phyloP scores from a whole-genome alignment of 23 red algal species.

The Agarophyton chilense region DNA sequence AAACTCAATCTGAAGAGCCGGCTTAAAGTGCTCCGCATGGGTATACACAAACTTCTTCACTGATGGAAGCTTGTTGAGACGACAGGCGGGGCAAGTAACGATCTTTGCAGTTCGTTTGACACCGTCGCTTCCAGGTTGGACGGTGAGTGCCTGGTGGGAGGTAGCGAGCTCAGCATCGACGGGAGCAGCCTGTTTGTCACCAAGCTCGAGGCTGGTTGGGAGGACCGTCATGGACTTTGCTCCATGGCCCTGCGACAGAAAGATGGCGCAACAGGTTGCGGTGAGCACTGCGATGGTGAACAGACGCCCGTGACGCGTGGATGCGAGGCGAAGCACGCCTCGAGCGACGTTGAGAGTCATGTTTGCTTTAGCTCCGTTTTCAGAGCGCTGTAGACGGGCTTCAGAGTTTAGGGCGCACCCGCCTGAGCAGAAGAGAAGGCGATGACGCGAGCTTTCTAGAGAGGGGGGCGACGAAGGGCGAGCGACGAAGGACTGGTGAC shows the following conservation, averaged over 20 bases:
- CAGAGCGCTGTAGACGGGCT: too few species aligned
- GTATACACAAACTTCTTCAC: slow-evolving; percentile 45
- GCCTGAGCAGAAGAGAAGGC: too few species aligned
- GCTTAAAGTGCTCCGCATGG: slow-evolving; percentile 24
- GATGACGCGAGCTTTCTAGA: too few species aligned
- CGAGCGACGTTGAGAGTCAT: slow-evolving; percentile 3
- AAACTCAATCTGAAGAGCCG: neutral
- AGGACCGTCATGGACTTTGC: neutral
- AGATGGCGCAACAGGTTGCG: neutral
- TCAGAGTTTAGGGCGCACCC: too few species aligned
- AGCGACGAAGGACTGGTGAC: too few species aligned
- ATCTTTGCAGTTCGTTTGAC: slow-evolving; percentile 17
- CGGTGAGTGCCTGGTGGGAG: neutral
- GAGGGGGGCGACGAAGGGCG: too few species aligned
- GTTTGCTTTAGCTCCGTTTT: too few species aligned
- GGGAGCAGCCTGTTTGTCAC: neutral
- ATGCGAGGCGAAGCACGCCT: neutral
- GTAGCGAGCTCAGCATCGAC: neutral
- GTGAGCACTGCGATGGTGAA: neutral
- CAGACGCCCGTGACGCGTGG: neutral
- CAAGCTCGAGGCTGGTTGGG: neutral
- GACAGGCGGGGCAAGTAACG: slow-evolving; percentile 29
- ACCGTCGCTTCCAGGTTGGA: neutral
- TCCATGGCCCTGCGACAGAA: neutral
- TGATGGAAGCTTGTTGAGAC: slow-evolving; percentile 16